Percentiles rank a stretch among this genome's conserved stretches.
These are phyloP conservation scores for Phytophthora megakarya DNA, from an alignment of 352 stramenopile genomes.

Conservation along the genomic window DNA sequence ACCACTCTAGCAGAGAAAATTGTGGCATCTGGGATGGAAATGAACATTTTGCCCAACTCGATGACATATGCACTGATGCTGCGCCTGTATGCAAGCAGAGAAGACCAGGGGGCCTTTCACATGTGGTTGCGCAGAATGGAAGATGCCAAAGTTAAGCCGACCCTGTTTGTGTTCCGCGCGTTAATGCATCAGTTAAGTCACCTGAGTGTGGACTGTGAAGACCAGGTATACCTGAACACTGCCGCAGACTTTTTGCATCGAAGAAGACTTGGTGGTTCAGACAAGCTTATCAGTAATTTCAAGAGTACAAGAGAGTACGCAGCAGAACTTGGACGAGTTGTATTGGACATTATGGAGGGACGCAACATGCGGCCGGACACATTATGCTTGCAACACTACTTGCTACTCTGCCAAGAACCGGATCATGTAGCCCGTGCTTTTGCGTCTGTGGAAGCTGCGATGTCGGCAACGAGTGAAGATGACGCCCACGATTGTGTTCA, in stretches of 20 bases:
- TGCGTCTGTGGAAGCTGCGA: constrained; percentile 40
- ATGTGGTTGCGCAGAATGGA: constrained; percentile 58
- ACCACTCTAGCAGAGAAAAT: constrained; percentile 57
- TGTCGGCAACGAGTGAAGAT: constrained; percentile 10
- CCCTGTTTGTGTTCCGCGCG: constrained; percentile 59
- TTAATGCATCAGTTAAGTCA: constrained; percentile 52
- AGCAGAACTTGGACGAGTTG: constrained; percentile 32
- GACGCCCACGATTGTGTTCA: constrained; percentile 23
- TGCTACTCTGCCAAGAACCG: constrained; percentile 45
- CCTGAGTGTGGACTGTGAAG: constrained; percentile 36
- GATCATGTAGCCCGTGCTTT: constrained; percentile 43
- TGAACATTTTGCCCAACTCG: constrained; percentile 56
- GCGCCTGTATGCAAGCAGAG: constrained; percentile 54
- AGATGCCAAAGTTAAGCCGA: constrained; percentile 45
- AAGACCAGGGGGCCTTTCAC: constrained; percentile 53
- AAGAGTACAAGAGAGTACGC: constrained; percentile 14
- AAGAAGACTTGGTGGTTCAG: not conserved
- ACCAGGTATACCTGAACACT: constrained; percentile 30
- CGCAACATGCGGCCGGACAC: constrained; percentile 41
- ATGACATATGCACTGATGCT: constrained; percentile 83
- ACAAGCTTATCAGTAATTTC: not conserved
- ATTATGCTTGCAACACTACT: constrained; percentile 49
- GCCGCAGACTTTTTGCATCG: constrained; percentile 38
- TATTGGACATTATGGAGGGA: constrained; percentile 45
- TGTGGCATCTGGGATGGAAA: constrained; percentile 42